phyloP scores from a whole-genome alignment of 2,329 filamentous ascomycete species.

The Alternaria conjuncta region DNA sequence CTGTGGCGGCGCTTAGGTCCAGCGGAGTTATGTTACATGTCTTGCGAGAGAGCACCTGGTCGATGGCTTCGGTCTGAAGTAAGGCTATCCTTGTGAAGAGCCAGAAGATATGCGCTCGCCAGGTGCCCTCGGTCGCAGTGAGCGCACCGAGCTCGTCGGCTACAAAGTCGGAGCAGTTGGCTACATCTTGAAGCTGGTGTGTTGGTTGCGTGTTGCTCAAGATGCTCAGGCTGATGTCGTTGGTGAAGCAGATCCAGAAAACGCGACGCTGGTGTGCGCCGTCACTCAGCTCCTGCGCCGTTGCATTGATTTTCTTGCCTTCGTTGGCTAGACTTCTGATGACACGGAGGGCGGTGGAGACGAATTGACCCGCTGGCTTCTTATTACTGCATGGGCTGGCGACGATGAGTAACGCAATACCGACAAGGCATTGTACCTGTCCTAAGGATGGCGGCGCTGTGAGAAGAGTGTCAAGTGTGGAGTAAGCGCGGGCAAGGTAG shows the following conservation, averaged over 20 bases:
- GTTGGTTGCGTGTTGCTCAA: slow-evolving; percentile 24
- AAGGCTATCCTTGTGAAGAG: slow-evolving; percentile 26
- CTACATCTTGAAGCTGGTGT: slow-evolving; percentile 28
- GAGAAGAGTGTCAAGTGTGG: slow-evolving; percentile 19
- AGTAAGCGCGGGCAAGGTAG: slow-evolving; percentile 26
- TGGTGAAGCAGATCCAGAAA: slow-evolving; percentile 35
- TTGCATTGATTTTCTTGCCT: slow-evolving; percentile 6
- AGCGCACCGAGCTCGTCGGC: slow-evolving; percentile 22
- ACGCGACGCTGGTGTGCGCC: slow-evolving; percentile 28
- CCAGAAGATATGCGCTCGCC: slow-evolving; percentile 30
- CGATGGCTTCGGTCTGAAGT: slow-evolving; percentile 32
- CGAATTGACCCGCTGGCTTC: slow-evolving; percentile 19
- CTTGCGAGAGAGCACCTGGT: slow-evolving; percentile 23
- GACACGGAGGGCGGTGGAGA: slow-evolving; percentile 32
- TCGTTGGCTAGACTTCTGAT: slow-evolving; percentile 29
- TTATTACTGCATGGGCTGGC: slow-evolving; percentile 15
- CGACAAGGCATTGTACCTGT: slow-evolving; percentile 32
- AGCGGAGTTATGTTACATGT: slow-evolving; percentile 4
- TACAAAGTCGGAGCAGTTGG: slow-evolving; percentile 12
- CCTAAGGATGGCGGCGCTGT: slow-evolving; percentile 23
- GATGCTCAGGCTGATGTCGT: slow-evolving; percentile 24
- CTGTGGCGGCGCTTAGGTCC: slow-evolving; percentile 5
- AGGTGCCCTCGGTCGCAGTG: slow-evolving; percentile 27
- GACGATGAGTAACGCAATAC: slow-evolving; percentile 23
- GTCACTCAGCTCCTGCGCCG: slow-evolving; percentile 5